phyloP scores from a whole-genome alignment of 257 asterid species.

The Prunella vulgaris region DNA sequence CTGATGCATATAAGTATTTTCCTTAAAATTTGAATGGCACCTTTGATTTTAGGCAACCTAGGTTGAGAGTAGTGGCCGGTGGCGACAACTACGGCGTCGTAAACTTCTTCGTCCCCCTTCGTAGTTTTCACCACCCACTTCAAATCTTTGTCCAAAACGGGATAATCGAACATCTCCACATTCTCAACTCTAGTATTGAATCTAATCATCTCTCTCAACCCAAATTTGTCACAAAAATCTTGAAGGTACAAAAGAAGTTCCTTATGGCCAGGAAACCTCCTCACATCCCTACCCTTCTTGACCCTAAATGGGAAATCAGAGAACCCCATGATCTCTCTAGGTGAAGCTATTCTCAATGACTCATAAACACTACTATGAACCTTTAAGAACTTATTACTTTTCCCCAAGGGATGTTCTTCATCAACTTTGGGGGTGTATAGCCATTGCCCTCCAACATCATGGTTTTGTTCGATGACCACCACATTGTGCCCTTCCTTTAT shows the following conservation, averaged over 20 bases:
- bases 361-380: slow-evolving; percentile 75
- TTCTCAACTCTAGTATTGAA: slow-evolving; percentile 57
- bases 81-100: slow-evolving; percentile 85
- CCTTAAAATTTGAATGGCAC: too few species aligned
- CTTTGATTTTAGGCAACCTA: slow-evolving; percentile 64
- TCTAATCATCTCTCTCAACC: slow-evolving; percentile 69
- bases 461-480: slow-evolving; percentile 74
- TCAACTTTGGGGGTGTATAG: slow-evolving; percentile 57
- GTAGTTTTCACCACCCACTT: slow-evolving; percentile 69
- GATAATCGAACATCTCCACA: slow-evolving; percentile 56
- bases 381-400: slow-evolving; percentile 9
- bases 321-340: slow-evolving; percentile 80
- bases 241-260: slow-evolving; percentile 57
- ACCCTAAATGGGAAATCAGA: slow-evolving; percentile 67
- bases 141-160: slow-evolving; percentile 31
- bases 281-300: slow-evolving; percentile 60
- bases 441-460: slow-evolving; percentile 94
- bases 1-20: too few species aligned
- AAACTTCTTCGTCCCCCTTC: slow-evolving; percentile 52
- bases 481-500: slow-evolving; percentile 68
- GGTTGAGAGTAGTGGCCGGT: slow-evolving; percentile 87
- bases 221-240: slow-evolving; percentile 69
- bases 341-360: slow-evolving; percentile 58
- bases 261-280: slow-evolving; percentile 80
- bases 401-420: slow-evolving; percentile 50